Conservation (phyloP, 2,329 filamentous ascomycete genomes). For the Apiospora marii region DNA sequence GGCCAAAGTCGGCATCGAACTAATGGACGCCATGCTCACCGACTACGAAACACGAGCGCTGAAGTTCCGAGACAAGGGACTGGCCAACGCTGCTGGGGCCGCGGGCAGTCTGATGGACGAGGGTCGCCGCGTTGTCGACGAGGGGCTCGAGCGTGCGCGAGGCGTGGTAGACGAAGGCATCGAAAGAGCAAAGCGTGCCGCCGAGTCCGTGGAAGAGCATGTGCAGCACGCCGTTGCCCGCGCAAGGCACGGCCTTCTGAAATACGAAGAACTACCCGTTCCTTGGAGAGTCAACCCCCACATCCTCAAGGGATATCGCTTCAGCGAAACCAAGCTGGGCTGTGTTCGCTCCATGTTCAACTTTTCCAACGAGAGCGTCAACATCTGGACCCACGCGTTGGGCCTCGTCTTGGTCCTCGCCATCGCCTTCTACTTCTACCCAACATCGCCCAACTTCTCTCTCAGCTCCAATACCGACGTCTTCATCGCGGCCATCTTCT, state of each 20-base stretch:
- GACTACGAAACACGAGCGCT: conserved; percentile 87
- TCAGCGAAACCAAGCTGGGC: conserved; percentile 88
- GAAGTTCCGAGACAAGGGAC: conserved; percentile 78
- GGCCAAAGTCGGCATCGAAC: conserved; percentile 82
- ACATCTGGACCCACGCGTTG: conserved; percentile 96
- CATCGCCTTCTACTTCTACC: conserved; percentile 96
- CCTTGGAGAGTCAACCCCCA: conserved; percentile 97
- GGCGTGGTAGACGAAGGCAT: conserved; percentile 83
- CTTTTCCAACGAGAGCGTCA: conserved; percentile 91
- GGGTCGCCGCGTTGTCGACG: conserved; percentile 81
- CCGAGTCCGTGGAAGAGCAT: conserved; percentile 82
- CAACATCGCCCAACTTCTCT: conserved; percentile 84
- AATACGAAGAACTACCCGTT: conserved; percentile 87
- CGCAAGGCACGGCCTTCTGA: conserved; percentile 81
- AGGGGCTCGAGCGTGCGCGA: conserved; percentile 76
- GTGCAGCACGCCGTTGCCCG: conserved; percentile 79
- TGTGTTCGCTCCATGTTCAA: conserved; percentile 83
- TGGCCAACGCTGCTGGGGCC: conserved; percentile 71
- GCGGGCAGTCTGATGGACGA: conserved; percentile 78
- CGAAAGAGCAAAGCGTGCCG: conserved; percentile 82
- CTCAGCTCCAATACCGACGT: conserved; percentile 88
- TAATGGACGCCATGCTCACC: conserved; percentile 84
- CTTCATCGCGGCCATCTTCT: conserved; percentile 91
- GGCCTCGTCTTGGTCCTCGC: conserved; percentile 88
- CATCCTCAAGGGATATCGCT: conserved; percentile 90